phyloP scores from a whole-genome alignment of 345 rosid species.

The Euclidium syriacum region DNA sequence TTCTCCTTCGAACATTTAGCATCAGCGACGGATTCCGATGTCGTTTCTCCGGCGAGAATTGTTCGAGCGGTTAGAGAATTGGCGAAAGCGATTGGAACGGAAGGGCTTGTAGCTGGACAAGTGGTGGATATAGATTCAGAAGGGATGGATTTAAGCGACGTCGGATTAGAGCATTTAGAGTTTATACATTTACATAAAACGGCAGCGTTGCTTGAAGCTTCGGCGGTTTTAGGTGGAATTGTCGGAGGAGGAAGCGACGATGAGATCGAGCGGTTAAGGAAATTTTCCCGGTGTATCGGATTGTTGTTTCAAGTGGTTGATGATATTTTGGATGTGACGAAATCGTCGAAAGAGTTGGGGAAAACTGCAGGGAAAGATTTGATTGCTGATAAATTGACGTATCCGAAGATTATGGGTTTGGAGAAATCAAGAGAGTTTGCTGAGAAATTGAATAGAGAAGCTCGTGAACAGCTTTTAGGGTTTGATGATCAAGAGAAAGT shows the following conservation, averaged over 20 bases:
- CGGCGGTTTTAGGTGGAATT: constrained; percentile 80
- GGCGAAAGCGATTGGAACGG: constrained; percentile 56
- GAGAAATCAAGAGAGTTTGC: constrained; percentile 74
- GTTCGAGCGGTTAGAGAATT: constrained; percentile 64
- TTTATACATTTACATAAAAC: constrained; percentile 87
- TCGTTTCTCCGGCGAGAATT: constrained; percentile 44
- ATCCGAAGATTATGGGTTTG: constrained; percentile 82
- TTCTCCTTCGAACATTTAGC: constrained; percentile 80
- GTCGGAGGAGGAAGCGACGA: constrained; percentile 71
- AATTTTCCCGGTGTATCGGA: constrained; percentile 66
- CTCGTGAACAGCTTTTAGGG: constrained; percentile 50
- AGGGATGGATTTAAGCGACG: constrained; percentile 37
- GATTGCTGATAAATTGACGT: constrained; percentile 74
- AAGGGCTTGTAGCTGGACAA: constrained; percentile 87
- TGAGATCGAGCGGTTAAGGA: constrained; percentile 68
- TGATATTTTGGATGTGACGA: constrained; percentile 89
- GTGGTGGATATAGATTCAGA: constrained; percentile 75
- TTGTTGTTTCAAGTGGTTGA: constrained; percentile 92
- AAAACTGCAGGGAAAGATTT: constrained; percentile 96
- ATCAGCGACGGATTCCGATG: constrained; percentile 30
- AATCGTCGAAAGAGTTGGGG: constrained; percentile 74
- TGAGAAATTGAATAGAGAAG: constrained; percentile 59
- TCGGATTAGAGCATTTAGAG: constrained; percentile 68
- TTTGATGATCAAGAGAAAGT: constrained; percentile 68
- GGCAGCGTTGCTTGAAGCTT: constrained; percentile 67